Evolutionary conservation across 495 filamentous ascomycete species (phyloP), one percentile per base, ranked within the genome.

Genomic region (Xylaria flabelliformis): DNA sequence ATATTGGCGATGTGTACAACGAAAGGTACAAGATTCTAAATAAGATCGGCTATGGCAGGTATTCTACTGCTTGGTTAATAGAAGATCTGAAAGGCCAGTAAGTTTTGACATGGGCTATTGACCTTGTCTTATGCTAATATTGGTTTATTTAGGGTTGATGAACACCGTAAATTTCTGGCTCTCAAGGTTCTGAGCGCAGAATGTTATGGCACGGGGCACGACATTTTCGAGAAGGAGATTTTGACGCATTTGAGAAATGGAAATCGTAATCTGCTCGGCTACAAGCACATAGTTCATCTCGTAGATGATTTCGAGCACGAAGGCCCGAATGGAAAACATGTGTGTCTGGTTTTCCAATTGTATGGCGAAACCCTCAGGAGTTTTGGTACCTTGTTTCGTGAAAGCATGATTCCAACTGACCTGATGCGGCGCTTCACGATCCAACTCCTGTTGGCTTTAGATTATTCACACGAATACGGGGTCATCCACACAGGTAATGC

Each of bases 291-390:
- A 13, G 19, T 34, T 19, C 58, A 62, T 41, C 74, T 81, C 15
- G 69, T 81, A 3, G 80, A 83, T 71, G 64, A 76, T 19, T 84
- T 84, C 64, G 46, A 73, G 29, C 41, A 82, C 21, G 13, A 72
- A 10, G 72, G 77, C 8, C 74, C 72, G 0, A 73, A 74, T 63
- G 72, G 73, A 17, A 76, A 29, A 4, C 81, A 83, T 76, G 21
- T 78, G 0, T 76, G 74, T 68, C 74, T 85, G 46, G 77, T 84
- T 26, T 80, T 83, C 48, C 70, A 80, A 24, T 10, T 59, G 10
- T 32, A 36, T 4, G 56, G 56, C 12, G 58, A 62, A 39, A 39
- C 58, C 19, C 58, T 62, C 7, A 15, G 58, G 7, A 62, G 17
- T 24, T 62, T 62, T 34, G 58, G 58, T 21, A 13, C 17, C 19